Evolutionary conservation across 441 rosid genomes (phyloP).

Genomic region (Manihot esculenta): DNA sequence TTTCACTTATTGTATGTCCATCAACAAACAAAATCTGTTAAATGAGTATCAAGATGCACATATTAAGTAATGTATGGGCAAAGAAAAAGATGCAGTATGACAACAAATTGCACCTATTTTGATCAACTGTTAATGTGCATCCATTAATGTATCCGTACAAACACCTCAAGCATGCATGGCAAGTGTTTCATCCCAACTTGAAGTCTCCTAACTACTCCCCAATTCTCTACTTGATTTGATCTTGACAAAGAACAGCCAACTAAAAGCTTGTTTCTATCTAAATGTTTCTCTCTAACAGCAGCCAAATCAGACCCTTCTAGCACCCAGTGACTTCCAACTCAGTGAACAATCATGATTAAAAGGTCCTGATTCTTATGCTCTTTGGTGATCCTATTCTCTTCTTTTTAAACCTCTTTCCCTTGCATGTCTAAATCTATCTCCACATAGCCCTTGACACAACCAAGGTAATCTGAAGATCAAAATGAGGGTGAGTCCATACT

Average conservation of each 20-base stretch:
- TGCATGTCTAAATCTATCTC: conserved; percentile 25
- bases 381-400: conserved; percentile 30
- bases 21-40: conserved; percentile 5
- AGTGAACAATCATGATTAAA: conserved; percentile 26
- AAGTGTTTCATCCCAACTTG: conserved; percentile 21
- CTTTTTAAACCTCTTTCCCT: conserved; percentile 36
- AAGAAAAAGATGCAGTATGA: conserved; percentile 14
- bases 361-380: conserved; percentile 24
- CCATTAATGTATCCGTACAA: conserved; percentile 15
- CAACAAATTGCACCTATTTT: background rate
- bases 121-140: conserved; percentile 17
- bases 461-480: conserved; percentile 38
- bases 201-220: conserved; percentile 41
- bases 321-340: conserved; percentile 39
- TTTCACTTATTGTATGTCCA: conserved; percentile 17
- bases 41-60: background rate
- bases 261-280: conserved; percentile 65
- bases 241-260: conserved; percentile 71
- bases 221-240: conserved; percentile 58
- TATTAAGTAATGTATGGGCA: conserved; percentile 5
- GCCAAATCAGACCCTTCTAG: conserved; percentile 44
- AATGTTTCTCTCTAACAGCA: conserved; percentile 52
- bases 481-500: conserved; percentile 68
- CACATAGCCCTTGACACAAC: conserved; percentile 34
- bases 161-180: conserved; percentile 29